Conservation (phyloP, 1,284 basidiomycete genomes). For the Rhizoctonia solani region DNA sequence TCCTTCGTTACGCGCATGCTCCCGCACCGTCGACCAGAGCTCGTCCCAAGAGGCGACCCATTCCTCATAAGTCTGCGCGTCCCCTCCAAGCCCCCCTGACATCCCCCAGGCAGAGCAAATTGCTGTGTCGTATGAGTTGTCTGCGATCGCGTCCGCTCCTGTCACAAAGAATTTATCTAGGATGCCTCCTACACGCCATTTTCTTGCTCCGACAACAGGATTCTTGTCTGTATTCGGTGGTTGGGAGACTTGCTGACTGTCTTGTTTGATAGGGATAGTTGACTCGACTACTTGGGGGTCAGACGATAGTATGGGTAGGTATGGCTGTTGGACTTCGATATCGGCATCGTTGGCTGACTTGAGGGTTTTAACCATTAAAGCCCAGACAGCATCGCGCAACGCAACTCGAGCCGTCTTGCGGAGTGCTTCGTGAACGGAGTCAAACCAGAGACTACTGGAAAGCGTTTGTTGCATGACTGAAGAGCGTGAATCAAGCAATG, state of each 20-base stretch:
- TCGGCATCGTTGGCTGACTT: slow-evolving; percentile 25
- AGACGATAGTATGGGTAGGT: background rate
- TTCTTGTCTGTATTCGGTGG: too few relatives aligned
- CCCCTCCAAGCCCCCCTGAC: slow-evolving; percentile 15
- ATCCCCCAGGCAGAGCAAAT: slow-evolving; percentile 29
- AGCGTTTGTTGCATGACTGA: slow-evolving; percentile 19
- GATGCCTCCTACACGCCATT: slow-evolving; percentile 30
- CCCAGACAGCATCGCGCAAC: slow-evolving; percentile 23
- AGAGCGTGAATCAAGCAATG: slow-evolving; percentile 13
- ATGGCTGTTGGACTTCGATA: slow-evolving; percentile 17
- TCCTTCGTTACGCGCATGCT: slow-evolving; percentile 26
- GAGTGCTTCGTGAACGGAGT: slow-evolving; percentile 20
- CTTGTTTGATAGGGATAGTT: too few relatives aligned
- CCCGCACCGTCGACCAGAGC: slow-evolving; percentile 26
- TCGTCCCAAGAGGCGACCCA: slow-evolving; percentile 27
- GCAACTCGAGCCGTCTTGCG: slow-evolving; percentile 22
- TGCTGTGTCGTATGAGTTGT: slow-evolving; percentile 22
- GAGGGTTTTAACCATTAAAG: slow-evolving; percentile 17
- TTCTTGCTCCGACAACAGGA: too few relatives aligned
- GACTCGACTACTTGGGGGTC: too few relatives aligned
- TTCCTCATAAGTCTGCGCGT: slow-evolving; percentile 26
- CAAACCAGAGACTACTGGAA: slow-evolving; percentile 29
- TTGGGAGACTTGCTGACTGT: too few relatives aligned
- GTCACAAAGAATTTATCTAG: slow-evolving; percentile 24
- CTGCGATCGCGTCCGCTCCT: slow-evolving; percentile 23